Evolutionary conservation across 768 basidiomycete genomes (phyloP).

Genomic region (Termitomyces sp.): DNA sequence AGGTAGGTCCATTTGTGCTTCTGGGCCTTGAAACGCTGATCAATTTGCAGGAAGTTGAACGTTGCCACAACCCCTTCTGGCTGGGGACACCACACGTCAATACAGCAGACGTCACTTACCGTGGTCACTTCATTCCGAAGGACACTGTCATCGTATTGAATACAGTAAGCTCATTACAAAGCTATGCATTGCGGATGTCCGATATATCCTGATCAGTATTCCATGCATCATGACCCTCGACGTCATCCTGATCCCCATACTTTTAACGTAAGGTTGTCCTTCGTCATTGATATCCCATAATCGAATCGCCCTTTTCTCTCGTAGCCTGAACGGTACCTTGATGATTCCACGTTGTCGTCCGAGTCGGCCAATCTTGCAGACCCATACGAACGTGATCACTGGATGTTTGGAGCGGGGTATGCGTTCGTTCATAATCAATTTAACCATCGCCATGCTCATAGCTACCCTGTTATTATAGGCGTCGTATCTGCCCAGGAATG

Average conservation of each 20-base stretch:
- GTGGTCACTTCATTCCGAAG: conserved; percentile 34
- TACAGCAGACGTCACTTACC: conserved; percentile 33
- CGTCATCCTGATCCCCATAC: conserved; percentile 34
- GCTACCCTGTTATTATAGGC: conserved; percentile 14
- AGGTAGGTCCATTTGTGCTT: conserved; percentile 13
- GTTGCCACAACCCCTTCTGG: conserved; percentile 32
- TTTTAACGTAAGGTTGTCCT: conserved; percentile 20
- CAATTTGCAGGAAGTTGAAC: conserved; percentile 26
- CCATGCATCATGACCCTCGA: conserved; percentile 28
- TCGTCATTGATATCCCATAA: background rate
- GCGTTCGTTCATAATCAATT: conserved; percentile 6
- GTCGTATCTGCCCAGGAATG: conserved; percentile 39
- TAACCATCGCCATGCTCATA: background rate
- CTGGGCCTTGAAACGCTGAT: conserved; percentile 11
- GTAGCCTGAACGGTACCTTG: conserved; percentile 40
- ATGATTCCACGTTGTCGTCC: conserved; percentile 28
- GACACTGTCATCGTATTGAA: conserved; percentile 34
- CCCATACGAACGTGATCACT: conserved; percentile 41
- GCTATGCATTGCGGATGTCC: conserved; percentile 9
- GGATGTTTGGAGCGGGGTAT: conserved; percentile 46
- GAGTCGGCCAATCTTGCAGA: conserved; percentile 38
- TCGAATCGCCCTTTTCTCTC: background rate
- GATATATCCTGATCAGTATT: conserved; percentile 21
- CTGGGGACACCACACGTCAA: conserved; percentile 34
- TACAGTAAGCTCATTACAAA: conserved; percentile 17